Evolutionary conservation across 2,329 filamentous ascomycete species (phyloP), one percentile per base, ranked within the genome.

Genomic region (Fusarium sp.): DNA sequence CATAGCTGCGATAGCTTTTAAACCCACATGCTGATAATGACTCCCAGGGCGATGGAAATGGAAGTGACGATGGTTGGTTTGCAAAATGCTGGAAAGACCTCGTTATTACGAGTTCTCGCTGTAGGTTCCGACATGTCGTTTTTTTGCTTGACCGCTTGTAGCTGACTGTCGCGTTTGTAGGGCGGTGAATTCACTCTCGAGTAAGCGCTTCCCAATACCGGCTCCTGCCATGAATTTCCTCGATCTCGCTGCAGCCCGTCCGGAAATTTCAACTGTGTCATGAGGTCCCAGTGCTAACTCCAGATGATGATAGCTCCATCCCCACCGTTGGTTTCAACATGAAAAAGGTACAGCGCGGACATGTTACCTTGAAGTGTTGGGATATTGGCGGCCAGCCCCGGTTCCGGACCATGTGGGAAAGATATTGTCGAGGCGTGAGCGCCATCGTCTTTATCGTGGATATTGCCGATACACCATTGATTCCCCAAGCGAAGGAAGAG

Each of bases 271-370:
- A 56, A 44, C 37, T 42, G n/a, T 25, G 50, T 56, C 38, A 62
- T 52, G 53, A 53, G 35, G 47, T 64, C 61, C 49, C 60, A 75
- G 76, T 72, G 78, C 82, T 81, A 85, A 83, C 86, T 79, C 72
- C 76, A 78, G 75, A 76, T 80, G 76, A 81, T 79, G 76, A 80
- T 86, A 98, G 96, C 87, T 97, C 96, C 76, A 98, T 98, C 82
- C 96, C 96, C 71, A 99, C 96, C 21, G 96, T 99, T 79, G 96
- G 96, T 75, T 98, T 98, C 88, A 99, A 98, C 84, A 97, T 98
- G 91, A 98, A 98, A 88, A 92, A 93, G 77, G 95, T 99, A 78
- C 95, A 98, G 85, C 96, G 96, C 81, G 96, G 96, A 78, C 96
- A 98, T 89, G 96, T 99, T 82, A 97, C 96, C 78, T 88, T 99